Conservation (phyloP, 2,329 filamentous ascomycete genomes). For the Hypoxylon sp. region DNA sequence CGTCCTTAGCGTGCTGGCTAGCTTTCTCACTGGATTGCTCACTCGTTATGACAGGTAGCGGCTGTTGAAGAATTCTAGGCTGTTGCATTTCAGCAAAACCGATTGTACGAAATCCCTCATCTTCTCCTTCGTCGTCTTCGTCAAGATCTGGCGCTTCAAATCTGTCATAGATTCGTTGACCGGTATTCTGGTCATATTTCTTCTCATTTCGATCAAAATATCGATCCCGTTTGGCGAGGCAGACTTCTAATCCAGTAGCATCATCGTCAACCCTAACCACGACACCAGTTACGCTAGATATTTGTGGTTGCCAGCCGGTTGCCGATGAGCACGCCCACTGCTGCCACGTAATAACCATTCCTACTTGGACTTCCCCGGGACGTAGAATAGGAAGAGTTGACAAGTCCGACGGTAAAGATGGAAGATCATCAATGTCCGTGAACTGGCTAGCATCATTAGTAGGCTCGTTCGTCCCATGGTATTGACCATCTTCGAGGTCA, state of each 20-base stretch:
- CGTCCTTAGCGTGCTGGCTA: not conserved
- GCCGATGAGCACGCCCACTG: constrained; percentile 72
- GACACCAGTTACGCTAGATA: constrained; percentile 76
- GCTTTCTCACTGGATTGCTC: constrained; percentile 14
- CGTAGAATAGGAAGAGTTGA: constrained; percentile 66
- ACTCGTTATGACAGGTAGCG: constrained; percentile 40
- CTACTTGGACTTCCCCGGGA: constrained; percentile 64
- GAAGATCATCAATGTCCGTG: constrained; percentile 72
- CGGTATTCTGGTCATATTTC: constrained; percentile 75
- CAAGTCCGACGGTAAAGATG: constrained; percentile 71
- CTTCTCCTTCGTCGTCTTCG: constrained; percentile 67
- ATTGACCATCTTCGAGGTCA: constrained; percentile 54
- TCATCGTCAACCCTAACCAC: constrained; percentile 70
- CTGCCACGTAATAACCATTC: constrained; percentile 79
- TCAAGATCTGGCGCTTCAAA: constrained; percentile 81
- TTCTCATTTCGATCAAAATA: constrained; percentile 69
- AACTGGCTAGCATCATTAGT: constrained; percentile 60
- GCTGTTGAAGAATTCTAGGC: constrained; percentile 72
- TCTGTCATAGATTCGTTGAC: constrained; percentile 80
- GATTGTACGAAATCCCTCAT: constrained; percentile 74
- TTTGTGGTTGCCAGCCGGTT: constrained; percentile 76
- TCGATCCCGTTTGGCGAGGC: constrained; percentile 79
- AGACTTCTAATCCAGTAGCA: constrained; percentile 67
- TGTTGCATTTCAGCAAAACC: constrained; percentile 75
- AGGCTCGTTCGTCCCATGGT: constrained; percentile 47